Percentiles rank a stretch among this genome's conserved stretches.
These are phyloP conservation scores for Rhododendron kiyosumense DNA, from an alignment of 148 eudicot species.

Conservation along the genomic window DNA sequence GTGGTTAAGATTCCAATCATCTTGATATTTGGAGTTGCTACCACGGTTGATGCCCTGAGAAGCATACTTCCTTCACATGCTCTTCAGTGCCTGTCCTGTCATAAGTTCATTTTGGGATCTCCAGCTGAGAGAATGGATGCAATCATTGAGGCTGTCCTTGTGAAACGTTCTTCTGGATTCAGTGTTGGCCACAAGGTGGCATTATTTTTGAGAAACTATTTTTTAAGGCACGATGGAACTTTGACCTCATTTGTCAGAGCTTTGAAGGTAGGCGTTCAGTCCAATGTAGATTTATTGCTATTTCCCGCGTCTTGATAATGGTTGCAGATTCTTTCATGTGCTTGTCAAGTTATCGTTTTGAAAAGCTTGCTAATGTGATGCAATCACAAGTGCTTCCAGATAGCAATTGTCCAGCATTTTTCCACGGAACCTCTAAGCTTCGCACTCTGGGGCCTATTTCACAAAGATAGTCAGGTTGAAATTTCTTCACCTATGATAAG, in stretches of 20 bases:
- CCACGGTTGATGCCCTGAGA: constrained; percentile 63
- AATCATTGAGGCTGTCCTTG: constrained; percentile 65
- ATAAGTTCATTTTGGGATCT: constrained; percentile 59
- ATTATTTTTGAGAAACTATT: constrained; percentile 72
- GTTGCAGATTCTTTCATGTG: neutral
- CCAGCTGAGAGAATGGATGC: constrained; percentile 86
- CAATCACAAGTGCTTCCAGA: constrained; percentile 32
- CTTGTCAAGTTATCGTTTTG: constrained; percentile 2
- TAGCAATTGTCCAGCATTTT: constrained; percentile 69
- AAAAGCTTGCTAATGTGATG: constrained; percentile 6
- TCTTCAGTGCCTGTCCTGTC: constrained; percentile 39
- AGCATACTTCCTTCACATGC: constrained; percentile 56
- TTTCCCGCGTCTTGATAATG: constrained; percentile 2
- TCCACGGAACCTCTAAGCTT: constrained; percentile 60
- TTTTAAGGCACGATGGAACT: constrained; percentile 81
- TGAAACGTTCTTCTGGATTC: constrained; percentile 57
- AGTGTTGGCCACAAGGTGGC: constrained; percentile 70
- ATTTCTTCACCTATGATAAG: neutral
- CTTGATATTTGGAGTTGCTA: constrained; percentile 79
- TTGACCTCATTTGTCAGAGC: constrained; percentile 73
- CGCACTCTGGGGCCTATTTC: constrained; percentile 37
- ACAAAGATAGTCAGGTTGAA: constrained; percentile 51
- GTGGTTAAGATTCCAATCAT: constrained; percentile 70
- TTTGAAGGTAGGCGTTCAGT: constrained; percentile 51
- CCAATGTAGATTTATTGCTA: neutral